Percentiles rank a stretch among this genome's conserved stretches.
Conservation (phyloP, 2,329 filamentous ascomycete genomes). For the Biscogniauxia sp. region DNA sequence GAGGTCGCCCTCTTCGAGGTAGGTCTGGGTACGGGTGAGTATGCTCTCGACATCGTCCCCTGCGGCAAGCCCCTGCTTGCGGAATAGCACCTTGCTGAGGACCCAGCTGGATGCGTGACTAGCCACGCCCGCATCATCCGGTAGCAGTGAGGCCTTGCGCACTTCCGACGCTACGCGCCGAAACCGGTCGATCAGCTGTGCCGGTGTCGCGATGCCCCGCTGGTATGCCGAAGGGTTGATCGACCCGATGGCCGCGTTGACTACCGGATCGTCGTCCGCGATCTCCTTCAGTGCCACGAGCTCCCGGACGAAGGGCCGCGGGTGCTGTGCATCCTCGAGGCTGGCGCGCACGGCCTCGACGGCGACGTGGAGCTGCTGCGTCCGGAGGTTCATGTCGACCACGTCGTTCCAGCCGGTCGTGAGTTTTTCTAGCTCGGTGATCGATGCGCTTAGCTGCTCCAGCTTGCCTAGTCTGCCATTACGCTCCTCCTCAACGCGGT, state of each 20-base stretch:
- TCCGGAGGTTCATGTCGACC: constrained; percentile 85
- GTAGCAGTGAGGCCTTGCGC: constrained; percentile 87
- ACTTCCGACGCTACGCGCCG: constrained; percentile 88
- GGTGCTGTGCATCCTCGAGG: constrained; percentile 70
- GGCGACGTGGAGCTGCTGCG: constrained; percentile 93
- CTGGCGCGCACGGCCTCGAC: constrained; percentile 88
- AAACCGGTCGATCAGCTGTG: constrained; percentile 93
- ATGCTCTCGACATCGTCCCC: constrained; percentile 94
- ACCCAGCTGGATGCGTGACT: constrained; percentile 89
- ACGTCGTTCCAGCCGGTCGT: constrained; percentile 88
- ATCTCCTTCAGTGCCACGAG: constrained; percentile 94
- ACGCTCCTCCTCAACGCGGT: constrained; percentile 84
- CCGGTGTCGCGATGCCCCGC: constrained; percentile 76
- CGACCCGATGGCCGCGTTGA: constrained; percentile 91
- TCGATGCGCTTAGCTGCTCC: constrained; percentile 71
- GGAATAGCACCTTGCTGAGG: constrained; percentile 92
- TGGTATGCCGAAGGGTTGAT: constrained; percentile 95
- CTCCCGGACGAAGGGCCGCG: constrained; percentile 86
- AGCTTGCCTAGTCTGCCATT: constrained; percentile 84
- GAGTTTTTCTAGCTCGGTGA: constrained; percentile 81
- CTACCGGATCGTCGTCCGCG: constrained; percentile 76
- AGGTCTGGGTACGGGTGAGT: constrained; percentile 81
- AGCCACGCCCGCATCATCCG: constrained; percentile 90
- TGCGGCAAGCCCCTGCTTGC: constrained; percentile 80
- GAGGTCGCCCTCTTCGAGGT: constrained; percentile 88